phyloP scores from a whole-genome alignment of 2,329 filamentous ascomycete species.

The Fusarium sp. region DNA sequence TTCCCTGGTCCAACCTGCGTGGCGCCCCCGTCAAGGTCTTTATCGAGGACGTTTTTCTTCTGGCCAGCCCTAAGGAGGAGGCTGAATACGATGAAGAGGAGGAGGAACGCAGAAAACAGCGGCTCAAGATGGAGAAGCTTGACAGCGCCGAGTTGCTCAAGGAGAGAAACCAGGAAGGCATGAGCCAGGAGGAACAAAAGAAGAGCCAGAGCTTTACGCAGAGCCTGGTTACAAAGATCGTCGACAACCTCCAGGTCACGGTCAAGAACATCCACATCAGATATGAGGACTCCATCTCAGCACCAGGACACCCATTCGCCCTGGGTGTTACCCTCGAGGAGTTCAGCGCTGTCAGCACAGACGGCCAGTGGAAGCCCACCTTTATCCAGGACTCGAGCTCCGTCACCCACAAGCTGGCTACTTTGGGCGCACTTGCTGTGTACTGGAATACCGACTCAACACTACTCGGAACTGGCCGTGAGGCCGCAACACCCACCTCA shows the following conservation, averaged over 20 bases:
- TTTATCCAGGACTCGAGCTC: conserved; percentile 90
- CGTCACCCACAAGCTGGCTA: conserved; percentile 93
- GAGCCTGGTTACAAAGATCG: conserved; percentile 93
- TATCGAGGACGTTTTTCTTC: conserved; percentile 95
- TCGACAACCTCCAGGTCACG: conserved; percentile 97
- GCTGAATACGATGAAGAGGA: conserved; percentile 93
- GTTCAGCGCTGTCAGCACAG: conserved; percentile 96
- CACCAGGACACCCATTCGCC: conserved; percentile 94
- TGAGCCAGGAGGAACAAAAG: conserved; percentile 95
- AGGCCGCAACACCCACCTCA: conserved; percentile 60
- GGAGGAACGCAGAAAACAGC: conserved; percentile 85
- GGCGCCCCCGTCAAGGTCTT: conserved; percentile 94
- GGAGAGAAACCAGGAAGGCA: conserved; percentile 89
- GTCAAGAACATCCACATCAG: conserved; percentile 99
- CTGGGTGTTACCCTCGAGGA: conserved; percentile 93
- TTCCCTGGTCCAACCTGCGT: conserved; percentile 97
- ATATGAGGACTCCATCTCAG: conserved; percentile 97
- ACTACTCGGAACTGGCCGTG: conserved; percentile 84
- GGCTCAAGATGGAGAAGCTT: conserved; percentile 98
- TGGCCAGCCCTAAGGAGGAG: conserved; percentile 96
- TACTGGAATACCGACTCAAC: conserved; percentile 98
- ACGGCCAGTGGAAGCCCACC: conserved; percentile 93
- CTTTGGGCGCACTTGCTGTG: conserved; percentile 86
- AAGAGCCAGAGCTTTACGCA: conserved; percentile 98
- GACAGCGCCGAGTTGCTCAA: conserved; percentile 96